These are phyloP conservation scores for Trichoderma brevicompactum DNA, from an alignment of 2,329 filamentous ascomycete species.

Conservation along the genomic window DNA sequence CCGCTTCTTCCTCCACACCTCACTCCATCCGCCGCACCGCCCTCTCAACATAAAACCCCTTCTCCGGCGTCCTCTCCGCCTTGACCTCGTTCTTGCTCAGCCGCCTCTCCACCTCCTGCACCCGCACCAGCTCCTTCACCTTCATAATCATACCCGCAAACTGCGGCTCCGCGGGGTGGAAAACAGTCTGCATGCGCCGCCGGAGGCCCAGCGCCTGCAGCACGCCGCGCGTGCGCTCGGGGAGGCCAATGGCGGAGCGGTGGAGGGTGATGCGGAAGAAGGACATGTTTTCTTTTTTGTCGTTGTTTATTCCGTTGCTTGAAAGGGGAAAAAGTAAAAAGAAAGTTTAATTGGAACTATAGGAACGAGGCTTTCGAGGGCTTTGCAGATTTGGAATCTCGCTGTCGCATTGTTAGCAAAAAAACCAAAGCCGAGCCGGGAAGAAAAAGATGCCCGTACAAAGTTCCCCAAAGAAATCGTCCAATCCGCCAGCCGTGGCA, in stretches of 20 bases:
- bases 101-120: conserved; percentile 72
- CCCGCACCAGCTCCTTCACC: conserved; percentile 88
- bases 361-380: background rate
- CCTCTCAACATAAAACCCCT: conserved; percentile 80
- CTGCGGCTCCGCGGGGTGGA: conserved; percentile 80
- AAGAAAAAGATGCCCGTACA: conserved; percentile 1
- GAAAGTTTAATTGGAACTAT: no score
- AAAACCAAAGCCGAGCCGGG: background rate
- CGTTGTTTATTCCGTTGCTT: no score
- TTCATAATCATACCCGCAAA: conserved; percentile 90
- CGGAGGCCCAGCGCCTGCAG: conserved; percentile 84
- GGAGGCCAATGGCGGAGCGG: conserved; percentile 87
- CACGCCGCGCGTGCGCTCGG: conserved; percentile 76
- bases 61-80: conserved; percentile 72
- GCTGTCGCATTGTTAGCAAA: background rate
- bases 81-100: conserved; percentile 71
- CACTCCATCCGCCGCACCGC: conserved; percentile 38
- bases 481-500: background rate
- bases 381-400: background rate
- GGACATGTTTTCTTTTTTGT: conserved; percentile 55
- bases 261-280: conserved; percentile 92
- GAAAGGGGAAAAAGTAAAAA: no score
- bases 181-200: conserved; percentile 84
- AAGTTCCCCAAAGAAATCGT: background rate
- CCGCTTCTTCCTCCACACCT: background rate